Conservation (phyloP, 345 rosid genomes). For the Limnanthes douglasii region DNA sequence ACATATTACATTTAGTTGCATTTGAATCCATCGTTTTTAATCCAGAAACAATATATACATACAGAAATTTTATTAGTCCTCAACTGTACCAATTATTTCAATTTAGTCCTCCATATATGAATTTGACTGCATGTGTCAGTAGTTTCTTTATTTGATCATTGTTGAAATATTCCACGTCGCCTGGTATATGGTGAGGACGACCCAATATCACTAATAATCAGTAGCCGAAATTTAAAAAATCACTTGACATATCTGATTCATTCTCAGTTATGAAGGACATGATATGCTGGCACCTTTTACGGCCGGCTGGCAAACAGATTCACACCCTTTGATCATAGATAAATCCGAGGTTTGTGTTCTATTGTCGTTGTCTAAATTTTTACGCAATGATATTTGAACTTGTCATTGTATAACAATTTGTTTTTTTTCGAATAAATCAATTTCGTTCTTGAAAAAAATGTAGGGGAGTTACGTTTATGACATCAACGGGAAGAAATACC, state of each 20-base stretch:
- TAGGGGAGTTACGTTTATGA: conserved; percentile 89
- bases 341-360: conserved; percentile 54
- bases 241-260: neutral
- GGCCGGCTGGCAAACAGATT: conserved; percentile 90
- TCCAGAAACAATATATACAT: neutral
- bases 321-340: conserved; percentile 65
- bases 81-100: too few species aligned
- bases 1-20: neutral
- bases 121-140: neutral
- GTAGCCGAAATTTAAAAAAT: neutral
- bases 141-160: neutral
- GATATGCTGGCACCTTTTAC: conserved; percentile 99
- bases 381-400: neutral
- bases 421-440: neutral
- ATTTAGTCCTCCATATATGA: too few species aligned
- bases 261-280: conserved; percentile 72
- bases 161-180: too few species aligned
- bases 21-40: neutral
- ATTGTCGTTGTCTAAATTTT: neutral
- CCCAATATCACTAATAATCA: neutral
- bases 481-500: conserved; percentile 63
- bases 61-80: too few species aligned
- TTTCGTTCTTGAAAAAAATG: conserved; percentile 7
- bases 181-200: too few species aligned
- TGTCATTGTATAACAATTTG: neutral